Base-by-base conservation (phyloP, 371 early-diverging fungal species). In the Saksenaea oblongispora region DNA sequence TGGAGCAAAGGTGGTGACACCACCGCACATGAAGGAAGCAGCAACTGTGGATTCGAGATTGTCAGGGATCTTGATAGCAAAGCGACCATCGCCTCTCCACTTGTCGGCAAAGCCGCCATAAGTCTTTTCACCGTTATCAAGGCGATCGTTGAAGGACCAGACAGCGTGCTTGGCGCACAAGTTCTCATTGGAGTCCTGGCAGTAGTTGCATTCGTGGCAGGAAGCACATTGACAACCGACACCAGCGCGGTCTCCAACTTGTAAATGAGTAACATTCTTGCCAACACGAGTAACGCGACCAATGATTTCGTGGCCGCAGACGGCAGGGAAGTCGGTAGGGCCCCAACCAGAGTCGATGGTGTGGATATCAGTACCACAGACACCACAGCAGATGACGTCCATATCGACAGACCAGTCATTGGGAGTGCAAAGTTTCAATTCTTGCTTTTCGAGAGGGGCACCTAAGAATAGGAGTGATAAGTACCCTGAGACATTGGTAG, bases 271-370 rank as follows among this genome's bases (percentile, higher is more conserved):
- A 5, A 83, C 85, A 41, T 75, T 66, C 10, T 62, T 67, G 57
- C 90, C 90, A n/a, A 74, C 63, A 56, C 71, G 72, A 44, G 80
- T 76, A 4, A 84, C 75, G 17, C 80, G 79, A 62, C 85, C 87
- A 51, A 86, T 67, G 56, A 89, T 86, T 73, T 88, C 66, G 36
- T 89, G 89, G 56, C 91, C 91, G 37, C 80, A 83, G 37, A 88
- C 83, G 41, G 67, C 67, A 31, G 90, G 89, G 71, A 79, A 90
- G 27, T 64, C 63, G 26, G 88, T 81, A 34, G 80, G 79, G 1
- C 86, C 84, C 91, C 89, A 91, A 56, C 86, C 90, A 41, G 73
- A 71, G 63, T 87, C 87, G 64, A 89, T 72, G 27, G 89, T 89
- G 73, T 89, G 91, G 51, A 87, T 58, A 59, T 65, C 70, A 15